phyloP scores from a whole-genome alignment of 169 alveolate genomes.

The Plasmodium knowlesi region DNA sequence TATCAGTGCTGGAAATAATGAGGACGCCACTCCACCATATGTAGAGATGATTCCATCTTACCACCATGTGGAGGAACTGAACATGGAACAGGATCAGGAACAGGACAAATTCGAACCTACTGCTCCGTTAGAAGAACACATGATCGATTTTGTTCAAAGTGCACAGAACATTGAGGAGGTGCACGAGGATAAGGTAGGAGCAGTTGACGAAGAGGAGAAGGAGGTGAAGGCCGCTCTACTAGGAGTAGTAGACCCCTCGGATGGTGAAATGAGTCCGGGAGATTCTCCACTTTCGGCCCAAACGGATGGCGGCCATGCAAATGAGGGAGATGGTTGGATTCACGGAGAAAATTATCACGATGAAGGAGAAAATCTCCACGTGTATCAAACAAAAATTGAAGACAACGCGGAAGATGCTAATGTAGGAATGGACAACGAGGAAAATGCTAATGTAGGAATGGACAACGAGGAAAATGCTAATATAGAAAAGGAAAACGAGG shows the following conservation, averaged over 20 bases:
- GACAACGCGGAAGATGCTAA: neutral
- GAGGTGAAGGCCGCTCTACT: neutral
- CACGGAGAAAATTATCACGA: neutral
- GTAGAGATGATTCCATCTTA: neutral
- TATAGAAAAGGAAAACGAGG: neutral
- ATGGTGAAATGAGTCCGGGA: neutral
- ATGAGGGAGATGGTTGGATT: neutral
- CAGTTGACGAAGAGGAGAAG: no score
- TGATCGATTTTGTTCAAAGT: neutral
- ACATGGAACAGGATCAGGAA: neutral
- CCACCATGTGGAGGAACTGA: neutral
- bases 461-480: neutral
- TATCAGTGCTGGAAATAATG: neutral
- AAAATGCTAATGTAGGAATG: neutral
- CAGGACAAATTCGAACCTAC: neutral
- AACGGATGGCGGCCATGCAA: neutral
- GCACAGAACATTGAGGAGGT: neutral
- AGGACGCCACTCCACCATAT: neutral
- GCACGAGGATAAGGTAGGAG: neutral
- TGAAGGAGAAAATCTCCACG: neutral
- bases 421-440: neutral
- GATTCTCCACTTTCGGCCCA: neutral
- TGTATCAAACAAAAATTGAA: neutral
- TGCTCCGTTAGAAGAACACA: neutral
- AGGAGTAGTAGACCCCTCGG: neutral